Evolutionary conservation across 1,284 basidiomycete genomes (phyloP).

Genomic region (Sporisorium exsertum): DNA sequence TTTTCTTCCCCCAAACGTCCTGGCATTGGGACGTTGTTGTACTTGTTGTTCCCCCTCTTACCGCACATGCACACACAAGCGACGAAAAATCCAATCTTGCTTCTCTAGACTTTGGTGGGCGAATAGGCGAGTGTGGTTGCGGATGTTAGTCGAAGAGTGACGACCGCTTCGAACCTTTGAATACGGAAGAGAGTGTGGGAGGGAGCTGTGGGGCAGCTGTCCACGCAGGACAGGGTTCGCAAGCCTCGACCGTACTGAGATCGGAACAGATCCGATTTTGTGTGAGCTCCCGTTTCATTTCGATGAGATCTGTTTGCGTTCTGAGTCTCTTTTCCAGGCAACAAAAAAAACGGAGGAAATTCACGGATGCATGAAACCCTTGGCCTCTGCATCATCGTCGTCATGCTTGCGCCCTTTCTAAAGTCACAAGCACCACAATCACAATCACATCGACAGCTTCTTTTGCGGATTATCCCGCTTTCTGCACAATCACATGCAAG

Average conservation of each 20-base stretch:
- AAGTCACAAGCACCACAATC: slow-evolving; percentile 9
- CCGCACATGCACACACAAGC: slow-evolving; percentile 35
- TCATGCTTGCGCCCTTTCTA: not conserved
- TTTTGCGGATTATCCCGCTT: not conserved
- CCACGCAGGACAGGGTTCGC: too few relatives aligned
- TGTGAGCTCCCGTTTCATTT: not conserved
- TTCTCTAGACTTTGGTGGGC: slow-evolving; percentile 25
- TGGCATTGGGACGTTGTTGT: slow-evolving; percentile 31
- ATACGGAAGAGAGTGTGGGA: not conserved
- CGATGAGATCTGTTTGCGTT: slow-evolving; percentile 4
- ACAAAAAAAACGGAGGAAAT: not conserved
- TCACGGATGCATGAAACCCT: not conserved
- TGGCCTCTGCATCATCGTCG: not conserved
- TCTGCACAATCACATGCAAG: slow-evolving; percentile 8
- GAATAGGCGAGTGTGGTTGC: not conserved
- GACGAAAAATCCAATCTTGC: slow-evolving; percentile 36
- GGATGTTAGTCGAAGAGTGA: too few relatives aligned
- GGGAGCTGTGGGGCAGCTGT: not conserved
- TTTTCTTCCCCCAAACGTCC: slow-evolving; percentile 14
- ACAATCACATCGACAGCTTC: not conserved
- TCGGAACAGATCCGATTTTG: not conserved
- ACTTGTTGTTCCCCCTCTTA: slow-evolving; percentile 32
- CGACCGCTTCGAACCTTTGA: too few relatives aligned
- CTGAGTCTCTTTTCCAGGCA: too few relatives aligned
- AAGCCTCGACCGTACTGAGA: not conserved